Evolutionary conservation across 2,329 filamentous ascomycete genomes (phyloP).

Genomic region (Albophoma yamanashiensis): DNA sequence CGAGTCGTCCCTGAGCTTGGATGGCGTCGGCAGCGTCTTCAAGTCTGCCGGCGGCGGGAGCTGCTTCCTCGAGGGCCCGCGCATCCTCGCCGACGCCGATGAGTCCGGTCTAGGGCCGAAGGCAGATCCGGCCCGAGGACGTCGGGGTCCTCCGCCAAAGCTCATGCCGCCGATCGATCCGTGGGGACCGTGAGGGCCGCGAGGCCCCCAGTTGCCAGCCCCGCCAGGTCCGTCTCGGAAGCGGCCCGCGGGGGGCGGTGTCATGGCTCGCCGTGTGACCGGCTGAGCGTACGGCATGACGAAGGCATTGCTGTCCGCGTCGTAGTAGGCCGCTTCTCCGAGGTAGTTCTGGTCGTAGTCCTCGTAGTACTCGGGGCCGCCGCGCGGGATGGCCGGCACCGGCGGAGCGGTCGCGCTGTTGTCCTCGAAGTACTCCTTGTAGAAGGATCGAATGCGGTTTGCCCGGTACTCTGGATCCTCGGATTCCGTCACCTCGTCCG

Average conservation of each 20-base stretch:
- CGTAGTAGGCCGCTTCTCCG: conserved; percentile 56
- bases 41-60: conserved; percentile 64
- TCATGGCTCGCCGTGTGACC: conserved; percentile 86
- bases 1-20: conserved; percentile 71
- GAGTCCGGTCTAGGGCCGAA: conserved; percentile 41
- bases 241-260: conserved; percentile 62
- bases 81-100: conserved; percentile 45
- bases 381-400: conserved; percentile 20
- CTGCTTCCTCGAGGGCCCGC: conserved; percentile 32
- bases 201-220: conserved; percentile 11
- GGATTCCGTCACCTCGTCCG: conserved; percentile 64
- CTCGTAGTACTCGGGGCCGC: conserved; percentile 50
- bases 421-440: conserved; percentile 98
- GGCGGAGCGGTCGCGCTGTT: conserved; percentile 41
- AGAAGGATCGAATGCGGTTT: conserved; percentile 96
- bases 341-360: conserved; percentile 64
- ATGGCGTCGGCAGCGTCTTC: conserved; percentile 70
- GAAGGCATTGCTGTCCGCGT: conserved; percentile 58
- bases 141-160: conserved; percentile 34
- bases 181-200: conserved; percentile 27
- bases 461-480: conserved; percentile 92
- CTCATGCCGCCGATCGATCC: conserved; percentile 40
- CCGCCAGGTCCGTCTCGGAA: conserved; percentile 24
- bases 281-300: conserved; percentile 79
- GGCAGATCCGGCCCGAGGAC: conserved; percentile 40